Conservation (phyloP, 1,284 basidiomycete species). For the Moniliophthora roreri region DNA sequence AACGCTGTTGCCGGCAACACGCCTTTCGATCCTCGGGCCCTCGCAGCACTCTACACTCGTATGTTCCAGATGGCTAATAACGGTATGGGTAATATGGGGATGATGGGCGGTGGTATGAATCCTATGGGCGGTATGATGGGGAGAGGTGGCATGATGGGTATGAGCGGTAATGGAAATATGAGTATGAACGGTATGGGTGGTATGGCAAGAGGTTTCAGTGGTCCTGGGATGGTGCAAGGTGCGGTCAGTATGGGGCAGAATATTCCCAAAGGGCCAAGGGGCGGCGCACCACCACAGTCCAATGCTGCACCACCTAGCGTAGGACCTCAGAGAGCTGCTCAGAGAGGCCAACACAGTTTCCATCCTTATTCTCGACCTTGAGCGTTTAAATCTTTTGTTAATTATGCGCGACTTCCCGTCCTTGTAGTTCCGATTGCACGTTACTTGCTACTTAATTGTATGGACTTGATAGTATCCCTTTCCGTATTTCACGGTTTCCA, state of each 20-base stretch:
- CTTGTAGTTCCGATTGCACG: too few relatives aligned
- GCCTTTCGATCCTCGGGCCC: conserved; percentile 78
- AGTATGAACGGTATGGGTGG: conserved; percentile 31
- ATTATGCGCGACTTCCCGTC: too few relatives aligned
- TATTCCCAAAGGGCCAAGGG: conserved; percentile 67
- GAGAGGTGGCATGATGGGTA: conserved; percentile 40
- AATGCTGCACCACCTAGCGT: conserved; percentile 33
- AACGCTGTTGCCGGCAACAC: conserved; percentile 20
- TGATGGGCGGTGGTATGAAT: conserved; percentile 38
- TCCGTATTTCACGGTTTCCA: too few relatives aligned
- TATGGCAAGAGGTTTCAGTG: conserved; percentile 29
- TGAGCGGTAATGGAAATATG: conserved; percentile 21
- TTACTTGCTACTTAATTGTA: too few relatives aligned
- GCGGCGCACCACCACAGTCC: conserved; percentile 40
- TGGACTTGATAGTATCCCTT: too few relatives aligned
- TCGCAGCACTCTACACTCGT: conserved; percentile 77
- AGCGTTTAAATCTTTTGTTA: too few relatives aligned
- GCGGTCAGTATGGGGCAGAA: conserved; percentile 38
- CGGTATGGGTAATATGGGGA: conserved; percentile 43
- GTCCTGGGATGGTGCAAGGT: conserved; percentile 33
- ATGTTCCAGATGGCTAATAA: conserved; percentile 78
- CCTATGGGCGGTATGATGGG: conserved; percentile 37
- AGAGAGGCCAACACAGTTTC: conserved; percentile 74
- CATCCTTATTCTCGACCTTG: conserved; percentile 69
- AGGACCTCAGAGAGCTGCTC: conserved; percentile 73